These are phyloP conservation scores for Cucumis melo DNA, from an alignment of 306 rosid genomes.

Conservation along the genomic window DNA sequence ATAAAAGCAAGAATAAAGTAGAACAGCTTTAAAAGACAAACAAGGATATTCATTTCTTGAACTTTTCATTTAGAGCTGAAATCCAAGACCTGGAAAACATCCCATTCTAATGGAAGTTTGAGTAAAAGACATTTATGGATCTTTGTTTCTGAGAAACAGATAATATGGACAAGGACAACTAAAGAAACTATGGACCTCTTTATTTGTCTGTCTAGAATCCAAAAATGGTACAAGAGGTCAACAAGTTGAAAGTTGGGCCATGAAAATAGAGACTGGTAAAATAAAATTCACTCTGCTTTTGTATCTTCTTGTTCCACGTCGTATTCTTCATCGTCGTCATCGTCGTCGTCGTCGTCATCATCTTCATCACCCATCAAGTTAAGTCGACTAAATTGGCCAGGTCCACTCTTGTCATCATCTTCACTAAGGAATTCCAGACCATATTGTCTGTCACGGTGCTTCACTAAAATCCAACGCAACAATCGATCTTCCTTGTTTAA, in stretches of 20 bases:
- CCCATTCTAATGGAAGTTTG: background rate
- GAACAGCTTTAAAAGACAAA: background rate
- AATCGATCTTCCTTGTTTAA: constrained; percentile 83
- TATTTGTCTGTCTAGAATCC: background rate
- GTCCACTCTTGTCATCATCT: constrained; percentile 26
- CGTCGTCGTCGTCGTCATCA: constrained; percentile 8
- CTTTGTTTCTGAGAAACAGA: background rate
- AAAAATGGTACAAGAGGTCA: background rate
- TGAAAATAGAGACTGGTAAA: background rate
- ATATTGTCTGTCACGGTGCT: constrained; percentile 35
- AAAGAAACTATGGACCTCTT: background rate
- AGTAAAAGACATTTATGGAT: background rate
- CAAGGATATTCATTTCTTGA: background rate
- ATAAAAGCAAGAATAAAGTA: background rate
- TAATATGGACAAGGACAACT: constrained; percentile 4
- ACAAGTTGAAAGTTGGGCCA: background rate
- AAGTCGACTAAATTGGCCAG: constrained; percentile 1
- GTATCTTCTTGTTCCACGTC: constrained; percentile 14
- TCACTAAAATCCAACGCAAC: constrained; percentile 76
- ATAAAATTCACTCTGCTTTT: constrained; percentile 5
- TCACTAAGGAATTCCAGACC: constrained; percentile 33
- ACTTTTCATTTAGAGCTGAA: background rate
- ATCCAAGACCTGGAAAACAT: background rate
- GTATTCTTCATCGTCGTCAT: background rate
- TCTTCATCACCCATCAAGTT: constrained; percentile 13